Percentiles rank a stretch among this genome's conserved stretches.
Conservation (phyloP, 345 rosid species). For the Citropsis articulata region DNA sequence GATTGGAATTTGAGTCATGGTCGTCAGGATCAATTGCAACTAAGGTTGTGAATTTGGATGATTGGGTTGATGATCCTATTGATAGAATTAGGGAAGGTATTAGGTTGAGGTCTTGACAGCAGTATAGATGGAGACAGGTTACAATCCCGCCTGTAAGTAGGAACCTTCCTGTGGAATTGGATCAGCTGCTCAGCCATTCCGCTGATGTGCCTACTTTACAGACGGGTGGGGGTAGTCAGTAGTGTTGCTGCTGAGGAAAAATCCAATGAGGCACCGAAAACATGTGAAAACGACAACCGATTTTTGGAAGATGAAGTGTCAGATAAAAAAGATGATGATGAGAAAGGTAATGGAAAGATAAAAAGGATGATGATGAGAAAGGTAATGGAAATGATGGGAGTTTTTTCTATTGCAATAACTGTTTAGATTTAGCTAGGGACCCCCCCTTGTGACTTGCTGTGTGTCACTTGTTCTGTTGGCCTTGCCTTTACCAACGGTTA, state of each 20-base stretch:
- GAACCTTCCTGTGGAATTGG: conserved; percentile 52
- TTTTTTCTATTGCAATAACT: conserved; percentile 75
- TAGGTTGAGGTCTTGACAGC: conserved; percentile 43
- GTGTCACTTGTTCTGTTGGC: conserved; percentile 95
- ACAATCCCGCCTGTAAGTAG: conserved; percentile 44
- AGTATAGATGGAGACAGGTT: conserved; percentile 53
- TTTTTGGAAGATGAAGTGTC: conserved; percentile 47
- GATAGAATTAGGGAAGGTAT: conserved; percentile 61
- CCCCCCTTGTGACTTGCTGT: conserved; percentile 92
- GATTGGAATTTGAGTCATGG: conserved; percentile 91
- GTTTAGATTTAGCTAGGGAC: conserved; percentile 76
- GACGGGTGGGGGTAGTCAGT: conserved; percentile 60
- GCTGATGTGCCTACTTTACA: conserved; percentile 46
- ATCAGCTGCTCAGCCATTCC: conserved; percentile 49
- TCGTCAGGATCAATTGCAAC: conserved; percentile 38
- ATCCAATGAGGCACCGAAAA: conserved; percentile 48
- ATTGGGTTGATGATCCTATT: conserved; percentile 47
- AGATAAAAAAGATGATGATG: conserved; percentile 54
- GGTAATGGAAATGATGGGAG: conserved; percentile 57
- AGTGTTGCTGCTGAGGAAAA: conserved; percentile 74
- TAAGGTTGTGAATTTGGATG: conserved; percentile 55
- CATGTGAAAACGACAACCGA: conserved; percentile 61
- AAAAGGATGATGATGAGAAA: conserved; percentile 56
- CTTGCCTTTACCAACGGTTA: conserved; percentile 76
- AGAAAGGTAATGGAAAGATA: conserved; percentile 54